Percentiles rank a stretch among this genome's conserved stretches.
phyloP scores from a whole-genome alignment of 768 basidiomycete species.

The Termitomyces sp. region DNA sequence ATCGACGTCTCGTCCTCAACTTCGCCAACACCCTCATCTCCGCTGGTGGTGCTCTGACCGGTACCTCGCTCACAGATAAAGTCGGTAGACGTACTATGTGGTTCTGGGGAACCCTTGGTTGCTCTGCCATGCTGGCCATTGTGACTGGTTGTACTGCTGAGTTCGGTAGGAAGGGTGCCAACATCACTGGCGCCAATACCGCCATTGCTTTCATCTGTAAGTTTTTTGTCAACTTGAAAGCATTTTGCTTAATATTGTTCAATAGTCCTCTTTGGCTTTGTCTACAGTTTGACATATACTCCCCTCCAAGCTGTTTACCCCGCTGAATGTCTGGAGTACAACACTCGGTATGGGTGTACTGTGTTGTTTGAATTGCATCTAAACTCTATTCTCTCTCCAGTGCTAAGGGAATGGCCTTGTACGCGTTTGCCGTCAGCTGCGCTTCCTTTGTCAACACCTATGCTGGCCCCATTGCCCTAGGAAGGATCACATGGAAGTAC shows the following conservation, averaged over 20 bases:
- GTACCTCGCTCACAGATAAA: constrained; percentile 41
- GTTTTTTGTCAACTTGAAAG: constrained; percentile 9
- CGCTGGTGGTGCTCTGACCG: constrained; percentile 39
- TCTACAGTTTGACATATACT: constrained; percentile 55
- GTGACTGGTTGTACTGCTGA: constrained; percentile 44
- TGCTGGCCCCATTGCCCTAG: constrained; percentile 40
- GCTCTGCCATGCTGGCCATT: constrained; percentile 37
- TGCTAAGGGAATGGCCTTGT: constrained; percentile 61
- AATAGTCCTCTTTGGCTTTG: constrained; percentile 51
- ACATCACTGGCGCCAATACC: constrained; percentile 38
- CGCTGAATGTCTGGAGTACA: constrained; percentile 54
- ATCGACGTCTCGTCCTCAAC: constrained; percentile 37
- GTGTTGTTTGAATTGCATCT: background rate
- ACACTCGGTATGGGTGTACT: constrained; percentile 36
- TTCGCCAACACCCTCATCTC: constrained; percentile 44
- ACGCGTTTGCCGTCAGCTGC: constrained; percentile 41
- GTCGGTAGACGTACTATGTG: constrained; percentile 45
- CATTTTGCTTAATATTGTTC: background rate
- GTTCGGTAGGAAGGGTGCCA: constrained; percentile 34
- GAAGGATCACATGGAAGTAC: constrained; percentile 37
- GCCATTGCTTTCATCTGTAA: constrained; percentile 47
- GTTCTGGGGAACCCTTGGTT: constrained; percentile 46
- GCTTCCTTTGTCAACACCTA: constrained; percentile 52
- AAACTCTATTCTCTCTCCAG: constrained; percentile 21
- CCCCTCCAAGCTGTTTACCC: constrained; percentile 60